These are phyloP conservation scores for Saccharomycopsis fibuligera DNA, from an alignment of 805 yeast species.

Conservation along the genomic window DNA sequence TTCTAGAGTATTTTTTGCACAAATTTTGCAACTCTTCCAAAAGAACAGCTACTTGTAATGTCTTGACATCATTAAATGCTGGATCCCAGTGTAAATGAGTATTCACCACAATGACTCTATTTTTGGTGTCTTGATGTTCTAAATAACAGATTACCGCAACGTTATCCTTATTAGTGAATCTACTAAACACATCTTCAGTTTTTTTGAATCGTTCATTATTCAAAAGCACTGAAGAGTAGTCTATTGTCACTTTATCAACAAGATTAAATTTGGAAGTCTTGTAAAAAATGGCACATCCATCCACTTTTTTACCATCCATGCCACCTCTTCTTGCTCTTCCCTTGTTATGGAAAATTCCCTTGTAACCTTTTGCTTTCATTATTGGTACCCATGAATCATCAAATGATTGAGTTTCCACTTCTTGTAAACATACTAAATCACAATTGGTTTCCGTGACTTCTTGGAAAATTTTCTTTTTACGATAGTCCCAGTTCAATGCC, in stretches of 20 bases:
- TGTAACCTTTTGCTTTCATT: constrained; percentile 68
- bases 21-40: constrained; percentile 78
- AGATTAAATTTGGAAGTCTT: constrained; percentile 62
- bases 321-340: constrained; percentile 83
- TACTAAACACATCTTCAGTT: constrained; percentile 89
- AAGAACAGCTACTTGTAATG: constrained; percentile 89
- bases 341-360: constrained; percentile 77
- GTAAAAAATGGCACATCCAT: constrained; percentile 96
- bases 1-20: constrained; percentile 40
- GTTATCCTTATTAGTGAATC: constrained; percentile 94
- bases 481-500: constrained; percentile 93
- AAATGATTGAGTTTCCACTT: constrained; percentile 81
- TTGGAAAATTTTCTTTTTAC: constrained; percentile 67
- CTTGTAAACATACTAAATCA: constrained; percentile 89
- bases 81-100: constrained; percentile 99
- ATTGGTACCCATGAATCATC: constrained; percentile 83
- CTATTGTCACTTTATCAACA: constrained; percentile 65
- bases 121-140: constrained; percentile 68
- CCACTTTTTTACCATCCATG: constrained; percentile 80
- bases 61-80: constrained; percentile 88
- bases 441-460: constrained; percentile 61
- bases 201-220: constrained; percentile 81
- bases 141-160: constrained; percentile 74
- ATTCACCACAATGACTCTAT: constrained; percentile 67
- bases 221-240: constrained; percentile 77